Conservation (phyloP, 179 eudicot genomes). For the Actinidia chinensis region DNA sequence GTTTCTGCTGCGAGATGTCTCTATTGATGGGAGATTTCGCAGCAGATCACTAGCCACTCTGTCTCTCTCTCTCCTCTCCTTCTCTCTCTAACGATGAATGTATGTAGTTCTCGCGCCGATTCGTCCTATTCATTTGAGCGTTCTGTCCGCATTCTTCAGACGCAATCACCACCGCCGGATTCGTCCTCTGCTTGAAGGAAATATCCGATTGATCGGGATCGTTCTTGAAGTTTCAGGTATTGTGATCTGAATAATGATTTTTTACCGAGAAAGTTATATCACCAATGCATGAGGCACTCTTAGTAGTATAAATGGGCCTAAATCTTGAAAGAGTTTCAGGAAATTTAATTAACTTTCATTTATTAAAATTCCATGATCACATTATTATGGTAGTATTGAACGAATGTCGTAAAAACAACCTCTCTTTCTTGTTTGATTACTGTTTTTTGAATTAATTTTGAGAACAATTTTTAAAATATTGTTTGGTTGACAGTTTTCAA, state of each 20-base stretch:
- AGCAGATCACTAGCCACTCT: neutral
- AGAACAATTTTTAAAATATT: too few relatives aligned
- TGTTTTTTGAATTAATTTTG: too few relatives aligned
- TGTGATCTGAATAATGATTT: neutral
- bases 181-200: neutral
- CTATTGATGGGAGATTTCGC: constrained; percentile 9
- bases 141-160: neutral
- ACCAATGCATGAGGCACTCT: neutral
- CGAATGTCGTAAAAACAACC: too few relatives aligned
- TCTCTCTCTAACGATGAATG: neutral
- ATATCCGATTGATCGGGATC: neutral
- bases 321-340: neutral
- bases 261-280: too few relatives aligned
- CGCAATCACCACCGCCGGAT: neutral
- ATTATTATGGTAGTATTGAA: too few relatives aligned
- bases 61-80: neutral
- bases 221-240: constrained; percentile 6
- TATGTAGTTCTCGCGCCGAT: neutral
- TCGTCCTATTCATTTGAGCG: neutral
- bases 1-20: constrained; percentile 17
- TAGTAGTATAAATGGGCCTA: neutral
- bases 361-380: too few relatives aligned
- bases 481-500: too few relatives aligned
- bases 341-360: too few relatives aligned
- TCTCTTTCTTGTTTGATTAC: too few relatives aligned